A percentile compares a stretch with the other conserved stretches of the same genome.
Conservation (phyloP, 1,139 yeast genomes). For the Geotrichum armillariae region DNA sequence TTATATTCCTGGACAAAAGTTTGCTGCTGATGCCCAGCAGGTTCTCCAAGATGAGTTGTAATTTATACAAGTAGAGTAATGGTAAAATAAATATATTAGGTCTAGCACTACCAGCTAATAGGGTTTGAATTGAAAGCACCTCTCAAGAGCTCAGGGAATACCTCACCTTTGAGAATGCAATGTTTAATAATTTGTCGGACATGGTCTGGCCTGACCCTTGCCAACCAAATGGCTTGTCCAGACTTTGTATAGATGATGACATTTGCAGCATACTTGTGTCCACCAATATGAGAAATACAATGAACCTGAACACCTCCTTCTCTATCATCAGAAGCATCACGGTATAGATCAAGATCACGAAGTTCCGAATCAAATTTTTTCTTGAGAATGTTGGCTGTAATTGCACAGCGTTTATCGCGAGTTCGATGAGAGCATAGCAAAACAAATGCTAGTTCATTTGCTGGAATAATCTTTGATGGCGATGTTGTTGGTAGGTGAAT, state of each 20-base stretch:
- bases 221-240: constrained; percentile 86
- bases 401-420: constrained; percentile 90
- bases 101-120: constrained; percentile 50
- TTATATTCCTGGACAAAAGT: constrained; percentile 25
- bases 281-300: constrained; percentile 86
- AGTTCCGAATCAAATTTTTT: constrained; percentile 73
- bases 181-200: constrained; percentile 73
- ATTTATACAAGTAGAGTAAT: neutral
- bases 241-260: constrained; percentile 69
- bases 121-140: constrained; percentile 48
- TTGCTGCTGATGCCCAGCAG: constrained; percentile 23
- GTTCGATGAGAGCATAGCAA: constrained; percentile 86
- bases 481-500: constrained; percentile 10
- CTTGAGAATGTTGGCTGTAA: constrained; percentile 91
- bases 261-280: constrained; percentile 92
- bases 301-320: constrained; percentile 72
- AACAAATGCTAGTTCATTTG: constrained; percentile 53
- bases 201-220: constrained; percentile 76
- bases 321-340: constrained; percentile 73
- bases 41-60: constrained; percentile 19
- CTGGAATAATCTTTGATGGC: constrained; percentile 33
- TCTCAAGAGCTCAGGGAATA: constrained; percentile 72
- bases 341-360: constrained; percentile 63
- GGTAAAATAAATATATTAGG: neutral
- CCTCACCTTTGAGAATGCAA: constrained; percentile 65